Base-by-base conservation (phyloP, 2,329 filamentous ascomycete genomes). In the Ceratocystis destructans region DNA sequence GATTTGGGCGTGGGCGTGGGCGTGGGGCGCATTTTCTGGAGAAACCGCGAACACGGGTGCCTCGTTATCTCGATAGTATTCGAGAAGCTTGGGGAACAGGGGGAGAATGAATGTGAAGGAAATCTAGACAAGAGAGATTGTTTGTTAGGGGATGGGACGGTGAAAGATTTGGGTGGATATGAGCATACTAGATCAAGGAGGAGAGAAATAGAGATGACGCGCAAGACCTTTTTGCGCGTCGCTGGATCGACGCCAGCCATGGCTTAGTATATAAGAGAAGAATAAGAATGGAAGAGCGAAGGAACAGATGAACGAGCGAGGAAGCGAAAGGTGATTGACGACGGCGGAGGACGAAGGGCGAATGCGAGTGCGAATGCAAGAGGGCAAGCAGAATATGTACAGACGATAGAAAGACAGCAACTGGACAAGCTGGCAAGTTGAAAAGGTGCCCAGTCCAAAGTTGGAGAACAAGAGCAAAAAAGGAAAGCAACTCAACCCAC, bases 51-150 rank as follows among this genome's bases (percentile, higher is more conserved):
- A 71, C n/a, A 78, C 72, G 28, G 80, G 77, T 50, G 82, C 82
- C 76, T 96, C 92, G 76, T 86, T 85, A 73, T 90, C 87, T 77
- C 90, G 89, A 79, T 97, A 99, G 82, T 96, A 97, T 72, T 95
- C 88, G 76, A 97, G 87, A 57, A 99, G 87, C 67, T 91, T 92
- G 6, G 92, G 94, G 74, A 97, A 99, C 45, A 99, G 84, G 0
- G 94, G 94, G 7, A 99, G 87, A 74, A 97, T 97, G 74, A 99
- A 96, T 37, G 94, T 99, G 76, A 99, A 99, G 66, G 93, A 96
- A 72, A 97, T 90, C 93, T 96, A 69, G 41, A 22, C 7, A 45
- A 22, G 62, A 67, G 53, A 12, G 28, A 15, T 17, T 5, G 12
- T 37, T 59, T 57, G 65, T 67, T 57, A 71, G 65, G 7, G 62